Evolutionary conservation across 2,329 filamentous ascomycete species (phyloP), one percentile per base, ranked within the genome.

Genomic region (Teratosphaeria viscida): DNA sequence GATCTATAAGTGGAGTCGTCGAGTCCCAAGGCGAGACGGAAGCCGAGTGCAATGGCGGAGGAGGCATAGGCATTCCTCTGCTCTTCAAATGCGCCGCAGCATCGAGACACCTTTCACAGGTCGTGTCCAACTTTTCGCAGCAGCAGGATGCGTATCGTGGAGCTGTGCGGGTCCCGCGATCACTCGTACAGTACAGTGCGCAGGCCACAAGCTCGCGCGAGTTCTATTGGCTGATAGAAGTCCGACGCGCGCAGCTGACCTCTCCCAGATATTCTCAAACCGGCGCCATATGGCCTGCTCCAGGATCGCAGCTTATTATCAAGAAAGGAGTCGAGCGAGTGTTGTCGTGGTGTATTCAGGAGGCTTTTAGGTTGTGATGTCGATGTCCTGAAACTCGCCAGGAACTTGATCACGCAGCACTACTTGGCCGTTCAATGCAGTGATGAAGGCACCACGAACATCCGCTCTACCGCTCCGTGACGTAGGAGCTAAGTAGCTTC

Each of bases 21-120:
- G 60, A 62, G 29, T 43, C 59, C 47, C 59, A 60, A 4, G 60
- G 63, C 29, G 60, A 60, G 26, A 61, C 43, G 23, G 57, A 57
- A 56, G 54, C 14, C 43, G 43, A 23, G 7, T 49, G 43, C 43
- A 49, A 49, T 23, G 43, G 43, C 16, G 43, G 43, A n/a, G 43
- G 43, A 49, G n/a, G n/a, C 43, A 49, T 49, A 49, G n/a, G n/a
- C 43, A 49, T 49, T 23, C 43, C 43, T 26, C 43, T 49, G 23
- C 16, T 49, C 5, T 10, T 49, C 19, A 16, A 26, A 49, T 49
- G 43, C 43, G 11, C 23, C 52, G 32, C 54, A 37, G 27, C 54
- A 55, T 37, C 26, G 52, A 54, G 52, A 54, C 52, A 23, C 52
- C 52, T 23, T 35, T 32, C 10, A 14, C 23, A n/a, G 27, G 26